Conservation (phyloP, 2,329 filamentous ascomycete species). For the Microsporum canis region DNA sequence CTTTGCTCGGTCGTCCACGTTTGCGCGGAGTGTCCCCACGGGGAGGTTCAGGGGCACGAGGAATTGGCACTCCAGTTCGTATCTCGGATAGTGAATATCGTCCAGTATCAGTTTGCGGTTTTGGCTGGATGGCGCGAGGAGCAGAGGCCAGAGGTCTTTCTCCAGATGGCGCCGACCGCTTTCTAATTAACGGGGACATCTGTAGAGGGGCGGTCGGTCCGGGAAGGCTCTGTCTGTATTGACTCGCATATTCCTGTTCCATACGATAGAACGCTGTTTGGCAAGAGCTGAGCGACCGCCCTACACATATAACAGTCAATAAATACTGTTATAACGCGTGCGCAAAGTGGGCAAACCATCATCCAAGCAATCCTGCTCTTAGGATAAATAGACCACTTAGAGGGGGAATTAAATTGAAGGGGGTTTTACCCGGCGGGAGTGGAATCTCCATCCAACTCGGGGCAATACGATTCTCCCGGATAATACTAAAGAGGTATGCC, state of each 20-base stretch:
- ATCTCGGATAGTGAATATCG: slow-evolving; percentile 25
- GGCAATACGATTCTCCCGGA: slow-evolving; percentile 27
- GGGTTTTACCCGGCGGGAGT: slow-evolving; percentile 31
- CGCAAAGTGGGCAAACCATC: background rate
- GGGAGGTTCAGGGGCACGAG: slow-evolving; percentile 23
- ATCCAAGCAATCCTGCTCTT: background rate
- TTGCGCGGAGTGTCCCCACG: slow-evolving; percentile 29
- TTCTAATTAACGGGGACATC: slow-evolving; percentile 16
- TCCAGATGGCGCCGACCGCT: slow-evolving; percentile 20
- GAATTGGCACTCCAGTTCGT: slow-evolving; percentile 25
- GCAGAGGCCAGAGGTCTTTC: slow-evolving; percentile 14
- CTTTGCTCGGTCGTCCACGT: slow-evolving; percentile 35
- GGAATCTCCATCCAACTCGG: slow-evolving; percentile 33
- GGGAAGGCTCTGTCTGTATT: slow-evolving; percentile 16
- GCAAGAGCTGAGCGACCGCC: slow-evolving; percentile 31
- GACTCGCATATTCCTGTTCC: slow-evolving; percentile 21
- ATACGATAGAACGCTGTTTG: slow-evolving; percentile 26
- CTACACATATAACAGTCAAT: slow-evolving; percentile 17
- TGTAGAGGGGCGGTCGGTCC: slow-evolving; percentile 10
- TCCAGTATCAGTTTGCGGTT: slow-evolving; percentile 24
- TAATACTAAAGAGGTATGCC: slow-evolving; percentile 27
- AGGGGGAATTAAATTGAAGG: background rate
- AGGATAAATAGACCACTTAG: background rate
- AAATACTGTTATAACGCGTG: background rate
- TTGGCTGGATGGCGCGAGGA: slow-evolving; percentile 33